These are phyloP conservation scores for Melocanna baccifera DNA, from an alignment of 176 grass and related monocot genomes.

Conservation along the genomic window DNA sequence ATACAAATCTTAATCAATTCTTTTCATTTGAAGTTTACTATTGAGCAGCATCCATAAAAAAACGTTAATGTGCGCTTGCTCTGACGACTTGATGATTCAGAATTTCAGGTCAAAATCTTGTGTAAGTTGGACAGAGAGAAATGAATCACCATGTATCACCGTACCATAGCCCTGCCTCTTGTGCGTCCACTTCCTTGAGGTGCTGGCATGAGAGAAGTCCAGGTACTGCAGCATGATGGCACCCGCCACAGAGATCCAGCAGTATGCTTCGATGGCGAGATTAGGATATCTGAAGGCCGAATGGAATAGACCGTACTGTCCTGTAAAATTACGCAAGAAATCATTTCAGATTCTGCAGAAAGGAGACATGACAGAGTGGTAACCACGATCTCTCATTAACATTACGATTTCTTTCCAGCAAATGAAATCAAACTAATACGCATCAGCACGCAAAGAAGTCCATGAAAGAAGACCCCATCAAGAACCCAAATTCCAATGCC, in stretches of 20 bases:
- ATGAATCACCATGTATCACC: constrained; percentile 21
- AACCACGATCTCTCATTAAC: neutral
- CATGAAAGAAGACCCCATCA: neutral
- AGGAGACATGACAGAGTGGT: neutral
- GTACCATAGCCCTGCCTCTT: constrained; percentile 65
- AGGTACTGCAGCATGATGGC: constrained; percentile 74
- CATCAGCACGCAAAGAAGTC: neutral
- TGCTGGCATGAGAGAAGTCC: constrained; percentile 69
- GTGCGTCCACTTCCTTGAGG: constrained; percentile 62
- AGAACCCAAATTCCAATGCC: neutral
- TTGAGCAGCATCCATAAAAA: neutral
- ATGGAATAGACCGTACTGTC: neutral
- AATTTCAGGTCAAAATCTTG: constrained; percentile 14
- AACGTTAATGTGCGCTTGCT: neutral
- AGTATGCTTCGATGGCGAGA: constrained; percentile 27
- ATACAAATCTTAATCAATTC: neutral
- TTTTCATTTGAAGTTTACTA: neutral
- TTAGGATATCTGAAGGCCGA: constrained; percentile 3
- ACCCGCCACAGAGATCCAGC: constrained; percentile 18
- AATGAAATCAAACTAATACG: neutral
- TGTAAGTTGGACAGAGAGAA: neutral
- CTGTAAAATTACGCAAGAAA: constrained; percentile 25
- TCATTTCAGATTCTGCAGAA: constrained; percentile 18
- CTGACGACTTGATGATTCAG: neutral
- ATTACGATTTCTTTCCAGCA: neutral